phyloP scores from a whole-genome alignment of 164 flowering plant genomes.

The Akebia trifoliata region DNA sequence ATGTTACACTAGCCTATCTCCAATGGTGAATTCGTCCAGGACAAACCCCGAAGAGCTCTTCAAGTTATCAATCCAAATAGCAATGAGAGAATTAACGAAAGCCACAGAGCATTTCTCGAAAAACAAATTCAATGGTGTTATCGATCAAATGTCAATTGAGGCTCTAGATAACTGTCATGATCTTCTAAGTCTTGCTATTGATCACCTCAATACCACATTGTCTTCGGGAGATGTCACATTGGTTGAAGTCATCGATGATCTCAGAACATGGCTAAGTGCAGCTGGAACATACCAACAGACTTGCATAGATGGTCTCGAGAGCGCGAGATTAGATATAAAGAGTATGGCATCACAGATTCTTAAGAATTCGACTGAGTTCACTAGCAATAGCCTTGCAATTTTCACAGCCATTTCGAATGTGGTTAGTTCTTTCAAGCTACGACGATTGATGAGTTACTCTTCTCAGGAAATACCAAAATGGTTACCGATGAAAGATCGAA shows the following conservation, averaged over 20 bases:
- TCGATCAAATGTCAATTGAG: slow-evolving; percentile 11
- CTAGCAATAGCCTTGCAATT: slow-evolving; percentile 66
- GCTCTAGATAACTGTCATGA: slow-evolving; percentile 44
- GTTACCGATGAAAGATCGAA: slow-evolving; percentile 30
- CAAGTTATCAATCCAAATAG: slow-evolving; percentile 40
- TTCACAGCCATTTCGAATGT: slow-evolving; percentile 24
- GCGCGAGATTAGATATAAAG: slow-evolving; percentile 8
- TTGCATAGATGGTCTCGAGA: slow-evolving; percentile 54
- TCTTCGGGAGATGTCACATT: slow-evolving; percentile 9
- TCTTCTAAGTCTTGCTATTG: slow-evolving; percentile 40
- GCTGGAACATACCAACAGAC: slow-evolving; percentile 62
- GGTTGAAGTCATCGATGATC: slow-evolving; percentile 32
- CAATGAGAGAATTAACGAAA: slow-evolving; percentile 31
- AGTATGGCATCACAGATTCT: slow-evolving; percentile 5
- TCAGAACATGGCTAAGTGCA: slow-evolving; percentile 64
- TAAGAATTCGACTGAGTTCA: slow-evolving; percentile 42
- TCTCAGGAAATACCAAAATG: slow-evolving; percentile 28
- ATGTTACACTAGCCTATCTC: slow-evolving; percentile 39
- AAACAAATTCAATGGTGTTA: not conserved
- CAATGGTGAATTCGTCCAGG: slow-evolving; percentile 12
- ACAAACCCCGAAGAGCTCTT: slow-evolving; percentile 39
- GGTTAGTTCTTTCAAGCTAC: slow-evolving; percentile 21
- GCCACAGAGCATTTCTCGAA: slow-evolving; percentile 23
- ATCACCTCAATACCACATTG: slow-evolving; percentile 41
- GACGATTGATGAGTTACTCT: slow-evolving; percentile 28